phyloP scores from a whole-genome alignment of 2,329 filamentous ascomycete genomes.

The Arachnopeziza araneosa region DNA sequence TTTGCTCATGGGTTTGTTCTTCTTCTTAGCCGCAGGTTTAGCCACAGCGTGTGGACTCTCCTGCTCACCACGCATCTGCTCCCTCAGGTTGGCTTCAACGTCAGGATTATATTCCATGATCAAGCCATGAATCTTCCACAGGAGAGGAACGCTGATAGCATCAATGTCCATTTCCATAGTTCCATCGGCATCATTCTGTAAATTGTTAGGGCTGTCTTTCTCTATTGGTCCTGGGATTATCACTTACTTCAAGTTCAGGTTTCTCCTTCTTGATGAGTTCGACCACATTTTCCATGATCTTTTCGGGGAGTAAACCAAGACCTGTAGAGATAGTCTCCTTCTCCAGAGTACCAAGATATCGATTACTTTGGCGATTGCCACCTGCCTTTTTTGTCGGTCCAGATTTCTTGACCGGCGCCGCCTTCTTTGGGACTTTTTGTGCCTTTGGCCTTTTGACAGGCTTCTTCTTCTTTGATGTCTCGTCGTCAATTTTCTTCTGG shows the following conservation, averaged over 20 bases:
- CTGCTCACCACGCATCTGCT: conserved; percentile 22
- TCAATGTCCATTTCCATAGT: conserved; percentile 57
- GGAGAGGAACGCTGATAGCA: conserved; percentile 46
- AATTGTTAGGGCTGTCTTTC: conserved; percentile 17
- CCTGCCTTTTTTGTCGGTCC: conserved; percentile 38
- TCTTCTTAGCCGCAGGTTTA: conserved; percentile 41
- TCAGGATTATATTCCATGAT: conserved; percentile 46
- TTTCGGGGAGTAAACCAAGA: conserved; percentile 73
- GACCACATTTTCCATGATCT: conserved; percentile 74
- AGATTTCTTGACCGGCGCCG: conserved; percentile 17
- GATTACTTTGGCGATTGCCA: conserved; percentile 23
- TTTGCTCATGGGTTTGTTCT: conserved; percentile 73
- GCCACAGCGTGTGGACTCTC: conserved; percentile 25
- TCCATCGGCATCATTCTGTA: conserved; percentile 41
- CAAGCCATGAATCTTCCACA: conserved; percentile 48
- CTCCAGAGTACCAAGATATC: conserved; percentile 68
- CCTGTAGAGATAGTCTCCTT: conserved; percentile 88
- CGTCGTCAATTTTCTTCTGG: conserved; percentile 56
- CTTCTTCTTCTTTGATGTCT: conserved; percentile 16
- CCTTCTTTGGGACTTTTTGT: conserved; percentile 36
- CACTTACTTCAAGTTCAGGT: conserved; percentile 59
- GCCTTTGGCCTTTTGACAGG: conserved; percentile 52
- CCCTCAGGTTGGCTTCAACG: conserved; percentile 31
- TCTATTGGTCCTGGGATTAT: not conserved
- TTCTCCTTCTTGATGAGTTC: conserved; percentile 84